phyloP scores from a whole-genome alignment of 2,329 filamentous ascomycete genomes.

The Fusarium drepaniforme region DNA sequence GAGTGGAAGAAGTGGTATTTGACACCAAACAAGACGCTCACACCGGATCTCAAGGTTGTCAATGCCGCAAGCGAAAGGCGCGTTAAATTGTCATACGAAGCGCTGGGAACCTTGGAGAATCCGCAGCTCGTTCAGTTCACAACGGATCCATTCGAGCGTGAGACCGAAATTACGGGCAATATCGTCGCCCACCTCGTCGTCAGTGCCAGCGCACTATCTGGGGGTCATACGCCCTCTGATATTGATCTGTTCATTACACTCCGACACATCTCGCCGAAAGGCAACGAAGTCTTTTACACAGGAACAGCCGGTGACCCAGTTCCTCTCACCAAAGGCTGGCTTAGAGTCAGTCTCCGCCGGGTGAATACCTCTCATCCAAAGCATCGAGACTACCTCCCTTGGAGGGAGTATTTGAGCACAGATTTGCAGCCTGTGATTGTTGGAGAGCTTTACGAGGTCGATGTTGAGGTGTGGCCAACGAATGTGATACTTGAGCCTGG shows the following conservation, averaged over 20 bases:
- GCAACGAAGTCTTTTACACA: conserved; percentile 71
- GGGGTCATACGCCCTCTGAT: conserved; percentile 53
- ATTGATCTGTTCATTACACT: conserved; percentile 75
- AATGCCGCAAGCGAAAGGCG: not conserved
- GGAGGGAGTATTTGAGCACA: conserved; percentile 36
- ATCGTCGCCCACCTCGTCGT: conserved; percentile 73
- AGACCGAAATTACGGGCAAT: conserved; percentile 78
- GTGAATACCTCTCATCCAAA: conserved; percentile 64
- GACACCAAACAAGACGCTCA: conserved; percentile 49
- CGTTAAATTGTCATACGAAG: not conserved
- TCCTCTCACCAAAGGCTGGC: conserved; percentile 73
- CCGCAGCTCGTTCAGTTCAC: conserved; percentile 66
- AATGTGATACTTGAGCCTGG: conserved; percentile 58
- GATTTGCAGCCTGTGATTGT: conserved; percentile 65
- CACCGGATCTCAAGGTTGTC: not conserved
- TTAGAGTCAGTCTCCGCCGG: conserved; percentile 67
- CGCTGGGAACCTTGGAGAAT: not conserved
- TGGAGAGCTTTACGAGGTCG: conserved; percentile 67
- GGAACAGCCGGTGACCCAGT: conserved; percentile 73
- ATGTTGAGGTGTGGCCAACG: conserved; percentile 74
- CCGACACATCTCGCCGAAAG: conserved; percentile 64
- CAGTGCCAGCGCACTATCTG: conserved; percentile 66
- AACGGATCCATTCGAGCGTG: conserved; percentile 66
- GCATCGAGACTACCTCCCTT: conserved; percentile 65
- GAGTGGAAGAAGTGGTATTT: conserved; percentile 72